A percentile compares a stretch with the other conserved stretches of the same genome.
phyloP scores from a whole-genome alignment of 768 basidiomycete genomes.

The Termitomyces heimii region DNA sequence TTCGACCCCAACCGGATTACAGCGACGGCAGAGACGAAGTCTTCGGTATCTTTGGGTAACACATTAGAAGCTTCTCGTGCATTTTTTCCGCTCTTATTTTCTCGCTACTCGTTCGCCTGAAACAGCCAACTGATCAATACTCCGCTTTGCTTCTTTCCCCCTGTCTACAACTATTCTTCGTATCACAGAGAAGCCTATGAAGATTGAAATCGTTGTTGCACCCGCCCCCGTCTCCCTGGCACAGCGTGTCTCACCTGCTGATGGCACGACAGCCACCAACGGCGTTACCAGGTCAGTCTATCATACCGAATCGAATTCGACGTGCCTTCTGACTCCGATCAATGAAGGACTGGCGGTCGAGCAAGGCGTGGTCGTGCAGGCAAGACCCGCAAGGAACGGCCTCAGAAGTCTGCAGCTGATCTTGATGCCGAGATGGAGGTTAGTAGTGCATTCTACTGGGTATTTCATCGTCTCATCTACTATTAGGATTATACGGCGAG shows the following conservation, averaged over 20 bases:
- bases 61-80: slow-evolving; percentile 20
- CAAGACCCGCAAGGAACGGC: slow-evolving; percentile 51
- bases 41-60: slow-evolving; percentile 31
- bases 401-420: slow-evolving; percentile 79
- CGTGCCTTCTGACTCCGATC: slow-evolving; percentile 6
- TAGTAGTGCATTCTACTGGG: slow-evolving; percentile 6
- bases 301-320: neutral
- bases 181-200: slow-evolving; percentile 88
- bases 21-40: slow-evolving; percentile 34
- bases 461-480: neutral
- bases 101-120: slow-evolving; percentile 31
- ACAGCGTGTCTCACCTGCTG: slow-evolving; percentile 79
- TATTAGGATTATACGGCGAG: slow-evolving; percentile 63
- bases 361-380: slow-evolving; percentile 43
- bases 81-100: slow-evolving; percentile 33
- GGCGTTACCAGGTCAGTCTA: slow-evolving; percentile 27
- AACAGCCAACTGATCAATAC: slow-evolving; percentile 41
- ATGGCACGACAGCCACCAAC: slow-evolving; percentile 22
- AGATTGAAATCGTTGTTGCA: slow-evolving; percentile 96
- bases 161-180: slow-evolving; percentile 20
- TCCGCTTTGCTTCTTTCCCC: slow-evolving; percentile 35
- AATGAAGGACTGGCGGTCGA: slow-evolving; percentile 26
- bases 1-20: slow-evolving; percentile 4
- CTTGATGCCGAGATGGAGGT: slow-evolving; percentile 99
- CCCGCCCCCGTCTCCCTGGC: slow-evolving; percentile 68